phyloP scores from a whole-genome alignment of 306 rosid genomes.

The Fagus crenata region DNA sequence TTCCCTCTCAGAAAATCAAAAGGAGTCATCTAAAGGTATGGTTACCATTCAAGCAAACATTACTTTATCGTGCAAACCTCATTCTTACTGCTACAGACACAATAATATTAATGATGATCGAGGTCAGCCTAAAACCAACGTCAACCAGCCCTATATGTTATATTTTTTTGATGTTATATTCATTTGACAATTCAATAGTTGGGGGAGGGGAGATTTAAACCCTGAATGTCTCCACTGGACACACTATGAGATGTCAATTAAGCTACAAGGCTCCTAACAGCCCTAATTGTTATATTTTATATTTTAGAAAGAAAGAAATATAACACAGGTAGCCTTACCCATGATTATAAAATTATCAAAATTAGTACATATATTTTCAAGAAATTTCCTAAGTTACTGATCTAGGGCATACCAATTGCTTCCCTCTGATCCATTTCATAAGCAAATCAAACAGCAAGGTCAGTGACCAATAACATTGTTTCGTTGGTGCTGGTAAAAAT shows the following conservation, averaged over 20 bases:
- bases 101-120: neutral
- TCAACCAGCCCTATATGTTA: neutral
- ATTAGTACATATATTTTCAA: neutral
- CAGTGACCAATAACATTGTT: slow-evolving; percentile 46
- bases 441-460: neutral
- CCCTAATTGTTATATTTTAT: neutral
- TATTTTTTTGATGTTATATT: neutral
- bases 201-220: no score
- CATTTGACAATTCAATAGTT: no score
- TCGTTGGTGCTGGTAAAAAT: slow-evolving; percentile 69
- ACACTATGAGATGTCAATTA: no score
- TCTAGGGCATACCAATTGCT: neutral
- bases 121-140: neutral
- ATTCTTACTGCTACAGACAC: neutral
- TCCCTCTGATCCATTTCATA: neutral
- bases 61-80: neutral
- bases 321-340: neutral
- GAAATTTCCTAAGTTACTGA: neutral
- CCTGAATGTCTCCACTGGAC: no score
- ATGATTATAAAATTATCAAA: neutral
- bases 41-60: neutral
- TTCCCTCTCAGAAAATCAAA: neutral
- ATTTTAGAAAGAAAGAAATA: neutral
- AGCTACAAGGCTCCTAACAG: no score
- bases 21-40: neutral